Evolutionary conservation across 345 rosid genomes (phyloP), one percentile per base, ranked within the genome.

Genomic region (Populus nigra): DNA sequence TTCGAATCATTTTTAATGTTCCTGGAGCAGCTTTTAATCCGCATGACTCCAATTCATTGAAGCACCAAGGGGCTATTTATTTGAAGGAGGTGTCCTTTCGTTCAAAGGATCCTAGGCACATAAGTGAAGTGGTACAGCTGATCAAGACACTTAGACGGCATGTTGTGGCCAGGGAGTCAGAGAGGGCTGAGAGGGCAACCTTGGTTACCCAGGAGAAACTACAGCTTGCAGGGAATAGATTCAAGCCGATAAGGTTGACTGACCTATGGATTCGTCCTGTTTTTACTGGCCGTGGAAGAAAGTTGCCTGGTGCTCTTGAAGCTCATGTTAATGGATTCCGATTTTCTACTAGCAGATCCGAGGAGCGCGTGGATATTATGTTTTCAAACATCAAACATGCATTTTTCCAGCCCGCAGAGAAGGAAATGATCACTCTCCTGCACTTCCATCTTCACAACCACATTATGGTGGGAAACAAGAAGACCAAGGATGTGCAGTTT

Each of bases 401-500:
- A 0, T 90, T 94, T 68, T 92, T 94, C 80, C 98, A 92, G 85
- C 96, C 98, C 9, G 96, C 98, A 55, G 97, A 92, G 80, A 94
- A 85, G 79, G 97, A 91, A 84, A 91, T 92, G 97, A 88, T 90
- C 73, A 91, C 97, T 55, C 88, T 94, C 45, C 76, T 92, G 33
- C 97, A 94, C 82, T 92, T 91, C 73, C 93, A 94, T 82, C 83
- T 92, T 77, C 92, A 92, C 86, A 88, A 94, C 77, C 98, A 94
- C 86, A 92, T 92, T 18, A 92, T 94, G 98, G 94, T 94, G 65
- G 98, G 94, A 72, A 94, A 81, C 84, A 89, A 89, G 84, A 94
- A 91, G 83, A 90, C 98, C 66, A 94, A 92, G 84, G 98, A 94
- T 79, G 93, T 94, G 68, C 98, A 94, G 77, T 92, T 94, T 79